Percentiles rank a stretch among this genome's conserved stretches.
phyloP scores from a whole-genome alignment of 169 alveolate genomes.

The Eimeria necatrix region DNA sequence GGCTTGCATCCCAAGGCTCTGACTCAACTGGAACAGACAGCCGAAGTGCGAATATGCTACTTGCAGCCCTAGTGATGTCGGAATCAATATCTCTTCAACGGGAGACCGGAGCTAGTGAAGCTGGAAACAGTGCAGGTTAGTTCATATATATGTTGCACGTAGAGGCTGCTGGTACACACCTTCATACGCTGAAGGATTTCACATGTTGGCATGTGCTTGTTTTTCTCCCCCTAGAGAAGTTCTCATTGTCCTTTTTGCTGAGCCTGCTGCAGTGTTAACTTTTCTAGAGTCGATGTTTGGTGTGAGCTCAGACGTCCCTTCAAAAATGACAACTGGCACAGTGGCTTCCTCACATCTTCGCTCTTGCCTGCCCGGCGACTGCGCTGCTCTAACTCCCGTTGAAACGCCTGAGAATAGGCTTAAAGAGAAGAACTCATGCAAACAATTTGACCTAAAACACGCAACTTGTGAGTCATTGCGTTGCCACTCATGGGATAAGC shows the following conservation, averaged over 20 bases:
- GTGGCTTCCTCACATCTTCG: too few relatives aligned
- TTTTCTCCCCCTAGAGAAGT: too few relatives aligned
- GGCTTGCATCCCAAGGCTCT: not conserved
- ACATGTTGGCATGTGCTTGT: too few relatives aligned
- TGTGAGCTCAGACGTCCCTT: too few relatives aligned
- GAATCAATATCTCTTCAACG: constrained; percentile 59
- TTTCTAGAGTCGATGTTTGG: too few relatives aligned
- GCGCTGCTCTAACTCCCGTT: too few relatives aligned
- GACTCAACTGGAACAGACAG: constrained; percentile 17
- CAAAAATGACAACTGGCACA: too few relatives aligned
- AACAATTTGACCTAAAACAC: too few relatives aligned
- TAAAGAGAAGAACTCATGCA: too few relatives aligned
- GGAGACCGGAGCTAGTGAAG: not conserved
- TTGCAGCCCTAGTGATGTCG: constrained; percentile 61
- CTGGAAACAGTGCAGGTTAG: constrained; percentile 43
- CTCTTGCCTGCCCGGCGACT: too few relatives aligned
- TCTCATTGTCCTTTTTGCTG: not conserved
- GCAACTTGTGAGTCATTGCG: not conserved
- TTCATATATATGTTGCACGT: not conserved
- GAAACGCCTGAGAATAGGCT: too few relatives aligned
- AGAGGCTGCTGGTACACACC: not conserved
- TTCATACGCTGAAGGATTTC: not conserved
- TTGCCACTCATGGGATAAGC: not conserved
- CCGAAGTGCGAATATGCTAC: constrained; percentile 48
- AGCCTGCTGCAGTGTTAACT: not conserved